These are phyloP conservation scores for Dactylellina drechsleri DNA, from an alignment of 2,329 filamentous ascomycete genomes.

Conservation along the genomic window DNA sequence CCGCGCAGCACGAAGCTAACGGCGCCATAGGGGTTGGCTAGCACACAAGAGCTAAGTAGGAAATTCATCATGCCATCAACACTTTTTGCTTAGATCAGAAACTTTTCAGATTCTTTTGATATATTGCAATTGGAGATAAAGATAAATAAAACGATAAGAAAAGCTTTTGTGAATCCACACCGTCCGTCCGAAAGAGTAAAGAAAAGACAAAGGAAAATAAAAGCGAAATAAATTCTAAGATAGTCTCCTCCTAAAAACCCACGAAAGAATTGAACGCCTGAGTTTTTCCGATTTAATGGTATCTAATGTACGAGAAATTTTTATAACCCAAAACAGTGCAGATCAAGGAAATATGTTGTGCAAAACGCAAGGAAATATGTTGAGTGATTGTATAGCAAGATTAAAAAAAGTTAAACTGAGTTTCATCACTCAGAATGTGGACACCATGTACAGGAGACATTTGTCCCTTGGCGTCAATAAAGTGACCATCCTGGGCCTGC, in stretches of 20 bases:
- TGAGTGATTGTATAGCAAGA: not conserved
- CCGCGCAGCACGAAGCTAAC: no score
- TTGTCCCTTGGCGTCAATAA: conserved; percentile 41
- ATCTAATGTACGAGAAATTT: conserved; percentile 23
- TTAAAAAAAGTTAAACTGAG: conserved; percentile 54
- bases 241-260: conserved; percentile 11
- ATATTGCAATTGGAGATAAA: no score
- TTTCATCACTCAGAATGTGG: conserved; percentile 46
- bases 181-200: not conserved
- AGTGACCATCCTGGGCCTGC: conserved; percentile 39
- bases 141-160: no score
- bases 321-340: not conserved
- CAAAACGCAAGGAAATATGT: conserved; percentile 27
- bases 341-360: conserved; percentile 7
- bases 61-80: no score
- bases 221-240: not conserved
- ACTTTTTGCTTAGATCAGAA: no score
- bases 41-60: no score
- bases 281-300: conserved; percentile 40
- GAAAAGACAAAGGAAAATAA: no score
- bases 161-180: conserved; percentile 3
- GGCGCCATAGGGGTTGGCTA: no score
- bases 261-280: conserved; percentile 12
- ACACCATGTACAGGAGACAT: conserved; percentile 16
- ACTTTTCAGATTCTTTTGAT: no score